Conservation (phyloP, 257 asterid genomes). For the Capsicum pubescens region DNA sequence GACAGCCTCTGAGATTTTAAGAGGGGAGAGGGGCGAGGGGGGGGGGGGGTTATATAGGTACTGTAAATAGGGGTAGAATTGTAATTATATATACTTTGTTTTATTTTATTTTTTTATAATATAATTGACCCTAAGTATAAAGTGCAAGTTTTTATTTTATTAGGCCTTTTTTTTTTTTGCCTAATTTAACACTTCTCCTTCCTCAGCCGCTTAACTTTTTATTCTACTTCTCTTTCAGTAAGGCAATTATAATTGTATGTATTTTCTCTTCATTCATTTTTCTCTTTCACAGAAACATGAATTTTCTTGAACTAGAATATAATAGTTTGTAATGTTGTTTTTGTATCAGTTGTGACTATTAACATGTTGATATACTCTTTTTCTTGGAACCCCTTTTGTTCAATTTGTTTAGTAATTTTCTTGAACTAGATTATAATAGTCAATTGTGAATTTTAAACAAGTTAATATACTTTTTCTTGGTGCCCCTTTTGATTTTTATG, state of each 20-base stretch:
- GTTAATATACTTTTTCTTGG: background rate
- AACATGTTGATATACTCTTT: background rate
- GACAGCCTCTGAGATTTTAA: background rate
- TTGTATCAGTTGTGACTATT: background rate
- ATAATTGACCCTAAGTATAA: background rate
- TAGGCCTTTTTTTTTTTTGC: background rate
- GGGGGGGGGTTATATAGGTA: background rate
- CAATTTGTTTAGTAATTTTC: background rate
- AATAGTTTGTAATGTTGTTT: background rate
- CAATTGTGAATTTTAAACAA: background rate
- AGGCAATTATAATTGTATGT: background rate
- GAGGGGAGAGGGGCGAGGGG: background rate
- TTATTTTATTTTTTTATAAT: too few species aligned
- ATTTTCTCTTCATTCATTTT: conserved; percentile 9
- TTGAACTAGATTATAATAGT: background rate
- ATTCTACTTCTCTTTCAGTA: background rate
- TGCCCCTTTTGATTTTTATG: background rate
- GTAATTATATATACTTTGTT: background rate
- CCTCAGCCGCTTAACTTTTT: background rate
- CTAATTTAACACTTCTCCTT: background rate
- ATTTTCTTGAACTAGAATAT: conserved; percentile 2
- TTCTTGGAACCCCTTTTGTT: background rate
- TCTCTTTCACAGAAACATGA: background rate
- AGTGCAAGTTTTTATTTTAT: background rate
- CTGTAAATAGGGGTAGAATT: background rate